Evolutionary conservation across 352 stramenopile genomes (phyloP).

Genomic region (Phytopythium chamaehyphon): DNA sequence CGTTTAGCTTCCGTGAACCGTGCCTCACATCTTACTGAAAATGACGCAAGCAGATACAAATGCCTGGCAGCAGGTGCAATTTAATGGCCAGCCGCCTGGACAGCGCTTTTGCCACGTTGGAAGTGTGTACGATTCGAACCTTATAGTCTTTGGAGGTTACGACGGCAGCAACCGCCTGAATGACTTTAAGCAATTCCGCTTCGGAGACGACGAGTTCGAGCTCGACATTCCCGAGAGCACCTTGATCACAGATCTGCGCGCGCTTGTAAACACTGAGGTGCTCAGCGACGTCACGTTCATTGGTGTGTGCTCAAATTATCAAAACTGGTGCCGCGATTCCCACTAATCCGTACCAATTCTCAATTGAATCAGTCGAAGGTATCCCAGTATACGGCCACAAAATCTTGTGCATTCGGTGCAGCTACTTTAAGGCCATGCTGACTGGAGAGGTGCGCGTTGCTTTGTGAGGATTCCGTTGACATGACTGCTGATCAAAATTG

Average conservation of each 20-base stretch:
- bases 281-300: slow-evolving; percentile 89
- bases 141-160: slow-evolving; percentile 97
- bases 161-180: slow-evolving; percentile 94
- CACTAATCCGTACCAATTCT: not conserved
- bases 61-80: slow-evolving; percentile 70
- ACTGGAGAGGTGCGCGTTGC: slow-evolving; percentile 56
- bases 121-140: slow-evolving; percentile 86
- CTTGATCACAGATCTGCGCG: slow-evolving; percentile 64
- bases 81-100: slow-evolving; percentile 77
- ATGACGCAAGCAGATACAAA: slow-evolving; percentile 35
- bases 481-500: not conserved
- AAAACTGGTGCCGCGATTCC: not conserved
- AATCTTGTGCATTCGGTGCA: slow-evolving; percentile 92
- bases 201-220: slow-evolving; percentile 75
- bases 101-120: slow-evolving; percentile 97
- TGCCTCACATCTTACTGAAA: too few relatives aligned
- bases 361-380: slow-evolving; percentile 54
- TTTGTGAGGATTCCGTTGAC: not conserved
- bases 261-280: slow-evolving; percentile 79
- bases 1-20: not conserved
- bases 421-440: slow-evolving; percentile 92
- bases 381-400: slow-evolving; percentile 87
- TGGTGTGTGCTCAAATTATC: slow-evolving; percentile 30
- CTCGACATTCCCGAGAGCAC: slow-evolving; percentile 85
- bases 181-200: slow-evolving; percentile 93